Evolutionary conservation across 2,329 filamentous ascomycete species (phyloP), one percentile per base, ranked within the genome.

Genomic region (Tolypocladium amazonense): DNA sequence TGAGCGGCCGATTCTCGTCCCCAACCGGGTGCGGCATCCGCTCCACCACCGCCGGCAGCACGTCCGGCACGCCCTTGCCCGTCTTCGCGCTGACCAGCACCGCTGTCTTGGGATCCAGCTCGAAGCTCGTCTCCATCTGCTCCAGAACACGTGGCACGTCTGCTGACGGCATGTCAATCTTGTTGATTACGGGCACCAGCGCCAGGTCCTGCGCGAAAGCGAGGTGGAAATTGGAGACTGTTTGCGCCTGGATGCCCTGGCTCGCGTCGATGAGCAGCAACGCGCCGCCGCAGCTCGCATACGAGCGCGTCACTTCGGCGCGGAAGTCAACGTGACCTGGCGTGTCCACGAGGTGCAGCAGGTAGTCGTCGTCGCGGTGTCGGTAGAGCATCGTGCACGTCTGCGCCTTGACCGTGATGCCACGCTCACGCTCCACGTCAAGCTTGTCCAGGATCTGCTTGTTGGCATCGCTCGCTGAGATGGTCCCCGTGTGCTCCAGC

Each of bases 331-430:
- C 94, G 76, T 99, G 94, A 35, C 94, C 94, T 0, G 94, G 94
- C 0, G 94, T 99, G 73, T 99, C 94, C 60, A 99, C 92, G 35
- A 99, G 81, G 74, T 99, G 94, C 37, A 99, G 80, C 60, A 99
- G 81, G 72, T 97, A 97, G 73, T 99, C 94, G 38, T 88, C 78
- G 20, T 89, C 92, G 23, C 88, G 79, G 76, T 96, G 80, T 35
- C 88, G 91, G 78, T 97, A 96, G 58, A 99, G 83, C 94, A 99
- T 99, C 59, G 88, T 94, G 75, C 94, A 97, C 60, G 94, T 97
- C 78, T 99, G 94, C 59, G 94, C 94, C 79, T 99, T 99, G 72
- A 99, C 94, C 0, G 94, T 99, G 72, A 99, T 99, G 62, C 94
- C 94, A 45, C 94, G 85, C 75, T 97, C 92, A 57, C 94, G 83